phyloP scores from a whole-genome alignment of 495 filamentous ascomycete species.

The Ramalina peruviana region DNA sequence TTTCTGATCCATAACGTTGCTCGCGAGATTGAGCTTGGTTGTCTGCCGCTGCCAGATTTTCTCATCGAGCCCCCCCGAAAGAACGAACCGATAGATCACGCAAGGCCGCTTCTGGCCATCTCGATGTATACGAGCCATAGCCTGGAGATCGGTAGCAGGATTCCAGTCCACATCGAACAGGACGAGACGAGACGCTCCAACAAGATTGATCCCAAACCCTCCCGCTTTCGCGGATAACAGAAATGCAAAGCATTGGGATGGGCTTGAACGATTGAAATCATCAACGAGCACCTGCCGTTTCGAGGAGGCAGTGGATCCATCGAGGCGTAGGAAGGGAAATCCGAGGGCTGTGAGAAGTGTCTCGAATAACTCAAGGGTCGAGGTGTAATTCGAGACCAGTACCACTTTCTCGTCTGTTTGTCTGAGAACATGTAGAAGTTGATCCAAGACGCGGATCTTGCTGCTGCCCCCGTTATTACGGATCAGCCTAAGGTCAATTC shows the following conservation, averaged over 20 bases:
- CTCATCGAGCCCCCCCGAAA: conserved; percentile 63
- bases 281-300: conserved; percentile 67
- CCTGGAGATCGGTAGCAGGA: conserved; percentile 65
- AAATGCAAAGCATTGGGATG: conserved; percentile 53
- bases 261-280: conserved; percentile 52
- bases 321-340: conserved; percentile 56
- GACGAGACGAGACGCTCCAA: conserved; percentile 60
- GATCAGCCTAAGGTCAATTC: conserved; percentile 43
- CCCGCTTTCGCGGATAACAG: conserved; percentile 69
- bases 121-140: conserved; percentile 75
- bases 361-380: conserved; percentile 57
- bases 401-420: conserved; percentile 64
- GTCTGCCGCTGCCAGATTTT: conserved; percentile 78
- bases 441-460: conserved; percentile 61
- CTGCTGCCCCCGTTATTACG: conserved; percentile 46
- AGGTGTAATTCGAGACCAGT: conserved; percentile 71
- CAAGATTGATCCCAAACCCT: conserved; percentile 63
- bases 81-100: conserved; percentile 60
- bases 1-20: conserved; percentile 53
- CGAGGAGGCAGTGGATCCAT: conserved; percentile 52
- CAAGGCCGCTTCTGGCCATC: conserved; percentile 62
- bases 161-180: conserved; percentile 82
- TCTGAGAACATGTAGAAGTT: conserved; percentile 48
- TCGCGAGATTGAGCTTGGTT: conserved; percentile 58
- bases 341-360: conserved; percentile 48